Percentiles rank a stretch among this genome's conserved stretches.
Conservation (phyloP, 768 basidiomycete genomes). For the Termitomyces titanicus region DNA sequence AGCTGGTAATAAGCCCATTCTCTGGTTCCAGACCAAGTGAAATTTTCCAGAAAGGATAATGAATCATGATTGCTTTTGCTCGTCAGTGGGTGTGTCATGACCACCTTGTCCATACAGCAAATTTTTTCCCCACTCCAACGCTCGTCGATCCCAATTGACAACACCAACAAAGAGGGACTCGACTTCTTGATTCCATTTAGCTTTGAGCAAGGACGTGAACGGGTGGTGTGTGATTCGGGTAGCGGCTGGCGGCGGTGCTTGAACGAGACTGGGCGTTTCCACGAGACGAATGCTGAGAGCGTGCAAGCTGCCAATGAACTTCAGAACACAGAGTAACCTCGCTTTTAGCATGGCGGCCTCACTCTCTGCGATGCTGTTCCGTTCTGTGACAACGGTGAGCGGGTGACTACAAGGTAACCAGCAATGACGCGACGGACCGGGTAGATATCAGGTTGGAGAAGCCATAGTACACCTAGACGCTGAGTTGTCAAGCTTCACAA, state of each 20-base stretch:
- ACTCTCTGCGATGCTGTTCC: conserved; percentile 55
- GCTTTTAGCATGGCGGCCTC: conserved; percentile 16
- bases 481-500: background rate
- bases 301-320: conserved; percentile 36
- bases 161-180: conserved; percentile 40
- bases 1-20: background rate
- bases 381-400: conserved; percentile 35
- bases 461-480: conserved; percentile 62
- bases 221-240: conserved; percentile 45
- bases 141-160: conserved; percentile 42
- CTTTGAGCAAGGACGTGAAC: conserved; percentile 45
- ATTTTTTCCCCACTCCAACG: conserved; percentile 42
- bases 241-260: conserved; percentile 54
- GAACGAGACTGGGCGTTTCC: conserved; percentile 42
- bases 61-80: background rate
- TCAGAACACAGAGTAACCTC: background rate
- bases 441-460: conserved; percentile 63
- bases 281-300: conserved; percentile 45
- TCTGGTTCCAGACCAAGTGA: background rate
- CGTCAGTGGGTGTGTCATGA: background rate
- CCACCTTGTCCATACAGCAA: conserved; percentile 36
- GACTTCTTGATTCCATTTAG: conserved; percentile 58
- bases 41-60: too few species aligned
- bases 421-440: conserved; percentile 32
- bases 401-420: background rate